Evolutionary conservation across 495 filamentous ascomycete species (phyloP), one percentile per base, ranked within the genome.

Genomic region (Penicillium manginii): DNA sequence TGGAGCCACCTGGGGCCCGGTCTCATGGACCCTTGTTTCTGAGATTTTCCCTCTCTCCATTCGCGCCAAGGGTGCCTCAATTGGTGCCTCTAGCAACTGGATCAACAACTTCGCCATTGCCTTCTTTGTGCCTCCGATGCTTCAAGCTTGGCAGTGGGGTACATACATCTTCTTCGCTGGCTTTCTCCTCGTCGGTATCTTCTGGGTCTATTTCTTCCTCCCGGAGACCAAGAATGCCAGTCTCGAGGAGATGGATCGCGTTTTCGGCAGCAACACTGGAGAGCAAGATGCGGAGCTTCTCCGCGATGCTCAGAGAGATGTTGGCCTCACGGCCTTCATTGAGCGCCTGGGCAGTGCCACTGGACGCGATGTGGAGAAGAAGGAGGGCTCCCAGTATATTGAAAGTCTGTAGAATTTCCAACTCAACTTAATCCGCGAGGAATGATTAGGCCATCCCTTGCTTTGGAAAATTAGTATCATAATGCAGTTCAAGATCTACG

Each of bases 211-310:
- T 57, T 71, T 78, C 63, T 79, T 79, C 61, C 65, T 81, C 8
- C 78, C 77, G 15, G 79, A 83, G 61, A 90, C 88, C 3, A 86
- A 82, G 57, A 78, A 83, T 33, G 86, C 89, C 65, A 83, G 81
- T 2, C 80, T 90, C 15, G 88, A 91, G 71, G 88, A 90, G 68
- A 81, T 90, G 64, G 75, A 79, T 61, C 73, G 73, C 2, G 75
- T 82, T 0, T 82, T 82, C 58, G 64, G 58, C 4, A 78, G 73
- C 46, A 64, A 72, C 9, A 72, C 70, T 35, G 74, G 73, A 2
- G 68, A 70, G 42, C 61, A 63, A 22, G 77, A 79, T 58, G 66
- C 70, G 9, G 67, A 67, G 35, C 48, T 72, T 18, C 62, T 72
- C 19, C 64, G 64, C 5, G 64, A 72, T 31, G 69, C 69, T 0